Evolutionary conservation across 345 rosid genomes (phyloP).

Genomic region (Dipteronia sinensis): DNA sequence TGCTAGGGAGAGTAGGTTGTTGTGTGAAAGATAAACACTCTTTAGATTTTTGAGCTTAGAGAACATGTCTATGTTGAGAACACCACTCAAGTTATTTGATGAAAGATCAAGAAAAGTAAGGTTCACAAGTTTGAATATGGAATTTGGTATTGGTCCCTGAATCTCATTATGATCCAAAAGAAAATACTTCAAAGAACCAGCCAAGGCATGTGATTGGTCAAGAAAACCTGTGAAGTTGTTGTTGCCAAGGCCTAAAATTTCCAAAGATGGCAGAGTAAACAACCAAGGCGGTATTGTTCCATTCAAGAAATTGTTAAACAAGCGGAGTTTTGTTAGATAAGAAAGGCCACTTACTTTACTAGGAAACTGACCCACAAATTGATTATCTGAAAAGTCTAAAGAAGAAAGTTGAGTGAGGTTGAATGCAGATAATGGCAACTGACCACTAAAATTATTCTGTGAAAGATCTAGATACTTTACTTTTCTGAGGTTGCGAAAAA

Average conservation of each 20-base stretch:
- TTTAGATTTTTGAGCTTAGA: slow-evolving; percentile 13
- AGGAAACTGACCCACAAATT: slow-evolving; percentile 16
- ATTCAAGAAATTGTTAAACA: slow-evolving; percentile 4
- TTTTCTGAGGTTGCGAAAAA: neutral
- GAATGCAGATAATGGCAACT: slow-evolving; percentile 7
- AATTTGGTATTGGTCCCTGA: slow-evolving; percentile 27
- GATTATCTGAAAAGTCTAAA: slow-evolving; percentile 15
- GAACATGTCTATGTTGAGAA: slow-evolving; percentile 20
- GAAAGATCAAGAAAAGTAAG: slow-evolving; percentile 11
- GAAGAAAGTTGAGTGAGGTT: slow-evolving; percentile 7
- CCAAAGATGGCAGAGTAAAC: slow-evolving; percentile 26
- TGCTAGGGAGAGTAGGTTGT: neutral
- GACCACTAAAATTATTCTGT: neutral
- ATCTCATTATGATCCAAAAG: slow-evolving; percentile 15
- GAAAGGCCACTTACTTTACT: neutral
- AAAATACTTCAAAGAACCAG: neutral
- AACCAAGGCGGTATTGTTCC: slow-evolving; percentile 30
- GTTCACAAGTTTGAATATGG: slow-evolving; percentile 23
- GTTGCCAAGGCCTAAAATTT: neutral
- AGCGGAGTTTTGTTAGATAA: neutral
- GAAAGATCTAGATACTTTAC: slow-evolving; percentile 3
- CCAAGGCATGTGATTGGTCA: neutral
- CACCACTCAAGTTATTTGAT: slow-evolving; percentile 28
- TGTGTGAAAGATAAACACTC: slow-evolving; percentile 18
- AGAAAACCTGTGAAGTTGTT: slow-evolving; percentile 9